These are phyloP conservation scores for Azolla pinnata DNA, from an alignment of 75 land plant genomes.

Conservation along the genomic window DNA sequence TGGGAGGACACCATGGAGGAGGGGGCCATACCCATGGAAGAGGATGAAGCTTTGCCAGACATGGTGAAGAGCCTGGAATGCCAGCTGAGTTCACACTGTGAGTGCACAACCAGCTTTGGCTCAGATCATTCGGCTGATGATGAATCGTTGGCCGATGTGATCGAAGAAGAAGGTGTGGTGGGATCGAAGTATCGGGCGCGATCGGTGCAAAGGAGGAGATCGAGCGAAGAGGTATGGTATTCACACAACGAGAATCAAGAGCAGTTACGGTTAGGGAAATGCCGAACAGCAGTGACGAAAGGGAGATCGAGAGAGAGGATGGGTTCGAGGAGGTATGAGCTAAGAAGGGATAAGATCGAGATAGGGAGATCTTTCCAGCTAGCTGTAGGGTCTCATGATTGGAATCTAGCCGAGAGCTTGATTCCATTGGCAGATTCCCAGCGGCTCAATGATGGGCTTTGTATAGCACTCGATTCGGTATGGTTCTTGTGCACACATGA, in stretches of 20 bases:
- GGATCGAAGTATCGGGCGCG: too few species aligned
- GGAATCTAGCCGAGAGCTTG: slow-evolving; percentile 78
- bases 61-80: too few species aligned
- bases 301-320: slow-evolving; percentile 7
- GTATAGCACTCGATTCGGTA: slow-evolving; percentile 83
- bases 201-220: too few species aligned
- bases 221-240: slow-evolving; percentile 1
- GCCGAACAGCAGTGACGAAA: background rate
- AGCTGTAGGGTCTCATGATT: slow-evolving; percentile 78
- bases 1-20: too few species aligned
- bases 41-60: too few species aligned
- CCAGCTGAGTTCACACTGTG: too few species aligned
- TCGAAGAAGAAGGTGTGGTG: too few species aligned
- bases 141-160: too few species aligned
- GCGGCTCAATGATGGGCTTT: slow-evolving; percentile 76
- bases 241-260: too few species aligned
- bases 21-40: too few species aligned
- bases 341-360: slow-evolving; percentile 51
- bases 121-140: too few species aligned
- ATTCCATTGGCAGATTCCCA: slow-evolving; percentile 63
- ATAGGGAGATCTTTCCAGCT: slow-evolving; percentile 62
- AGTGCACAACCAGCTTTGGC: too few species aligned
- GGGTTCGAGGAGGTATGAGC: slow-evolving; percentile 27
- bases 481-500: slow-evolving; percentile 70
- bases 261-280: background rate